Base-by-base conservation (phyloP, 2,329 filamentous ascomycete species). In the Tolypocladium endophyticum region DNA sequence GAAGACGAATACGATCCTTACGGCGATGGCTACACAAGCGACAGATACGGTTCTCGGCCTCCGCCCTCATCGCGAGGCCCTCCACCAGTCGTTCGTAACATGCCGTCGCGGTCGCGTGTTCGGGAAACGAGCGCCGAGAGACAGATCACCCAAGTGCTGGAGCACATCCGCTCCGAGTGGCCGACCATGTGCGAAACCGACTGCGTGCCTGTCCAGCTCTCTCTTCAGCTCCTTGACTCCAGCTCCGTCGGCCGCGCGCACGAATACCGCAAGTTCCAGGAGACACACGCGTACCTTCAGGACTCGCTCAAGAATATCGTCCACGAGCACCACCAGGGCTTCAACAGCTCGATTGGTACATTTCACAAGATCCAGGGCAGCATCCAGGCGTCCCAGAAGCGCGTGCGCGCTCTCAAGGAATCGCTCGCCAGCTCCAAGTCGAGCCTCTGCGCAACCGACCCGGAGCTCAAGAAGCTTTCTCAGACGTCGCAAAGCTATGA, bases 301-400 rank as follows among this genome's bases (percentile, higher is more conserved):
- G 88, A 88, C 67, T 92, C 93, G 12, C 80, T 99, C 60, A 97
- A 96, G 74, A 86, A 87, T 39, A 96, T 99, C 67, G 94, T 99
- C 33, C 96, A 99, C 73, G 93, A 99, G 76, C 93, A 99, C 71
- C 93, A 99, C 70, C 94, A 99, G 73, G 95, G 94, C 55, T 99
- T 99, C 81, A 99, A 97, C 76, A 96, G 91, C 73, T 97, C 93
- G 57, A 97, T 99, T 64, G 94, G 93, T 73, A 97, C 93, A 25
- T 99, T 97, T 71, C 95, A 99, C 79, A 97, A 96, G 74, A 99
- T 99, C 62, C 94, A 99, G 73, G 86, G 87, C 58, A 96, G 91
- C 74, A 94, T 99, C 64, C 89, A 93, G 68, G 81, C 85, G 57
- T 96, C 92, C 20, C 94, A 99, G 74, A 87, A 87, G 68, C 86